Base-by-base conservation (phyloP, 2,329 filamentous ascomycete species). In the Teratosphaeria nubilosa region DNA sequence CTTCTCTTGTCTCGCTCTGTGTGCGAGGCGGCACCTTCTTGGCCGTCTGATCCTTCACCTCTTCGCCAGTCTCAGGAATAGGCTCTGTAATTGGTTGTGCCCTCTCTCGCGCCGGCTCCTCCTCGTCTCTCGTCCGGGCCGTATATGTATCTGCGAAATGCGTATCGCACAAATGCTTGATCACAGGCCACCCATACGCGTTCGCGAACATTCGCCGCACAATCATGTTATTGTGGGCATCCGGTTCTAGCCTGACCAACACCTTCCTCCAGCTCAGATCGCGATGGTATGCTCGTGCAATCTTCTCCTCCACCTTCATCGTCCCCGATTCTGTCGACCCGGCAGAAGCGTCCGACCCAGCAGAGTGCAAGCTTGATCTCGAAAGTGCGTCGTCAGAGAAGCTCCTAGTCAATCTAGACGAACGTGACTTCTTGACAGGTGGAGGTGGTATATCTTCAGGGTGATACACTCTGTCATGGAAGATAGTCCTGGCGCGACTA, bases 211-310 rank as follows among this genome's bases (percentile, higher is more conserved):
- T 95, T 58, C 94, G 86, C 16, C 94, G 87, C 25, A 99, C 94
- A 60, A 97, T 87, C 64, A 99, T 95, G 73, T 99, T 99, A 74
- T 99, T 99, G 76, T 99, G 94, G 0, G 94, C 94, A 73, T 99
- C 94, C 0, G 94, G 94, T 70, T 99, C 92, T 2, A 99, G 80
- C 56, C 94, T 88, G 14, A 99, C 94, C 3, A 99, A 82, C 1
- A 99, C 94, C 71, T 99, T 99, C 52, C 94, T 88, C 94, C 94
- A 99, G 1, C 90, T 89, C 22, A 99, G 76, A 62, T 90, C 90
- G 13, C 86, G 85, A 72, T 99, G 94, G 74, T 99, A 99, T 14
- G 91, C 94, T 53, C 94, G 84, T 1, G 94, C 94, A 64, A 99
- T 99, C 75, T 96, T 97, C 73, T 99, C 94, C 73, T 99, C 94